Evolutionary conservation across 345 rosid species (phyloP).

Genomic region (Gossypium raimondii): DNA sequence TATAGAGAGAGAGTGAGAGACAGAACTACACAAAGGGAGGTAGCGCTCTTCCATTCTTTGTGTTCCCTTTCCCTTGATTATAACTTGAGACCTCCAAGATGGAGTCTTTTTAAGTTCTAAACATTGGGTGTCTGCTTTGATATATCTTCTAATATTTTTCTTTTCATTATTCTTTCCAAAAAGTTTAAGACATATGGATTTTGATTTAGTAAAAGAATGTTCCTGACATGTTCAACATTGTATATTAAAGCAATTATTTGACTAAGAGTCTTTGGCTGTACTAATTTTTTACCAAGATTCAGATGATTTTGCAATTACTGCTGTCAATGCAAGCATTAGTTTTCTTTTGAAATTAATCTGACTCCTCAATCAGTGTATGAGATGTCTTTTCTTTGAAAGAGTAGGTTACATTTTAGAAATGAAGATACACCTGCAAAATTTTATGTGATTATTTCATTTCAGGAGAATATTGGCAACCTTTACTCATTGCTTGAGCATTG

Average conservation of each 20-base stretch:
- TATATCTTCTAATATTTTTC: neutral
- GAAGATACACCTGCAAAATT: neutral
- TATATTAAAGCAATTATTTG: neutral
- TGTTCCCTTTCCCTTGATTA: neutral
- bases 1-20: neutral
- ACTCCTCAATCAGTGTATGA: neutral
- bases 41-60: neutral
- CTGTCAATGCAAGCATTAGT: neutral
- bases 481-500: constrained; percentile 3
- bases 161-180: neutral
- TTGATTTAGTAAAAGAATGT: neutral
- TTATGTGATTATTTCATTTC: neutral
- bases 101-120: neutral
- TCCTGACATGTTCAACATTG: neutral
- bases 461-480: constrained; percentile 5
- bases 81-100: neutral
- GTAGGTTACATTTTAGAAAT: neutral
- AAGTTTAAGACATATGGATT: neutral
- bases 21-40: neutral
- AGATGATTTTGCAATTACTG: neutral
- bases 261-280: neutral
- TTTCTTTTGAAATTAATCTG: neutral
- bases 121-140: neutral
- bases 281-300: neutral
- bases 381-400: neutral